Evolutionary conservation across 2,329 filamentous ascomycete species (phyloP), one percentile per base, ranked within the genome.

Genomic region (Lecanicillium sp.): DNA sequence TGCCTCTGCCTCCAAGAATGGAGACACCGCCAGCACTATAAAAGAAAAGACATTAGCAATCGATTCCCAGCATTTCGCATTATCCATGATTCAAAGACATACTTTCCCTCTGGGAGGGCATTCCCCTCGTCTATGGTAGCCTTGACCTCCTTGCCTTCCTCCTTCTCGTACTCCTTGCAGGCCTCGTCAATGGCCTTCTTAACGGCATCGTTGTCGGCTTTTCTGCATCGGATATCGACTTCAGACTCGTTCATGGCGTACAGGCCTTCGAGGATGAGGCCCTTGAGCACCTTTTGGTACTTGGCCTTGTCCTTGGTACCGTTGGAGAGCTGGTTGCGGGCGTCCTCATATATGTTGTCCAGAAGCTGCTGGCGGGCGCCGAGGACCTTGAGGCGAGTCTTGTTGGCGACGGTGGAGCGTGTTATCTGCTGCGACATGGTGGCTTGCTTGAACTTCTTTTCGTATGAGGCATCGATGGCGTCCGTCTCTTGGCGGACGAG

Each of bases 381-480:
- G 43, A 98, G 80, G 40, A 98, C 83, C 60, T 83, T 83, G 64
- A 98, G 80, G 45, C 92, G 80, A 42, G 86, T 92, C 75, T 95
- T 94, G 75, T 98, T 98, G 67, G 89, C 78, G 46, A 95, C 82
- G 46, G 89, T 96, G 48, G 89, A 96, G 59, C 85, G 85, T 48
- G 89, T 94, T 70, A 96, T 96, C 71, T 98, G 92, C 75, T 96
- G 92, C 47, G 87, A 90, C 86, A 96, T 94, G 71, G 84, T 78
- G 55, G 92, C 90, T 68, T 94, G 85, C 75, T 95, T 98, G 79
- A 94, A 94, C 73, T 96, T 96, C 80, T 95, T 96, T 69, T 90
- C 85, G 76, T 95, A 98, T 53, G 83, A 71, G 49, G 73, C 72
- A 69, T 98, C 92, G 71, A 98, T 96, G 64, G 87, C 69, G 57